Percentiles rank a stretch among this genome's conserved stretches.
Evolutionary conservation across 306 rosid genomes (phyloP).

Genomic region (Ziziphus jujuba): DNA sequence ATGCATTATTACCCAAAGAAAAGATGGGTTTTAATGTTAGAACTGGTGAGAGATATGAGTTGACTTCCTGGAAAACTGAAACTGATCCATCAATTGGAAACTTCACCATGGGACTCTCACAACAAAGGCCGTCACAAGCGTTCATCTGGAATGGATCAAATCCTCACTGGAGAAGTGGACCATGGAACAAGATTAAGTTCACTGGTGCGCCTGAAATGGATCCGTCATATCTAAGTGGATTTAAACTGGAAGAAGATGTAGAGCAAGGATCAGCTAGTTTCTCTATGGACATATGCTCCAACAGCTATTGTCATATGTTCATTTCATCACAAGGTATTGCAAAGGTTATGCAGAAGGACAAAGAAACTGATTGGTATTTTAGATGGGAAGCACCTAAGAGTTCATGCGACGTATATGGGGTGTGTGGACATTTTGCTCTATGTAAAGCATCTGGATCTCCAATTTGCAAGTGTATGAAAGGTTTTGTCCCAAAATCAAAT

Average conservation of each 20-base stretch:
- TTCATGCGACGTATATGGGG: slow-evolving; percentile 14
- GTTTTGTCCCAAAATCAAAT: slow-evolving; percentile 5
- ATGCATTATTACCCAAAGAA: slow-evolving; percentile 37
- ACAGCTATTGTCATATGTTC: slow-evolving; percentile 1
- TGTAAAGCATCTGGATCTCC: slow-evolving; percentile 7
- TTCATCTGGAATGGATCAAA: slow-evolving; percentile 37
- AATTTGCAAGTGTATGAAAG: slow-evolving; percentile 24
- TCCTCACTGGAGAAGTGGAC: slow-evolving; percentile 53
- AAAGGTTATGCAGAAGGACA: neutral
- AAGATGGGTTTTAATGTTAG: slow-evolving; percentile 31
- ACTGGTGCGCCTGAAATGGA: slow-evolving; percentile 39
- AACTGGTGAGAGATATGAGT: slow-evolving; percentile 26
- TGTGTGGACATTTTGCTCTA: slow-evolving; percentile 15
- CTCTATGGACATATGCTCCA: neutral
- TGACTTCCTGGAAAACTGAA: slow-evolving; percentile 40
- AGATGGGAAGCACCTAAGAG: neutral
- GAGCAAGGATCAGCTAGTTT: no score
- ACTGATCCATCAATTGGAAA: slow-evolving; percentile 48
- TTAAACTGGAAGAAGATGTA: slow-evolving; percentile 20
- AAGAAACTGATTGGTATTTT: neutral
- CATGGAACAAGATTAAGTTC: slow-evolving; percentile 49
- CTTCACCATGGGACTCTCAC: slow-evolving; percentile 28
- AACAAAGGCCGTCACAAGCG: slow-evolving; percentile 33
- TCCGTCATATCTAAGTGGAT: slow-evolving; percentile 28
- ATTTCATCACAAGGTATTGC: slow-evolving; percentile 30